phyloP scores from a whole-genome alignment of 2,329 filamentous ascomycete species.

The Pseudogymnoascus sp. region DNA sequence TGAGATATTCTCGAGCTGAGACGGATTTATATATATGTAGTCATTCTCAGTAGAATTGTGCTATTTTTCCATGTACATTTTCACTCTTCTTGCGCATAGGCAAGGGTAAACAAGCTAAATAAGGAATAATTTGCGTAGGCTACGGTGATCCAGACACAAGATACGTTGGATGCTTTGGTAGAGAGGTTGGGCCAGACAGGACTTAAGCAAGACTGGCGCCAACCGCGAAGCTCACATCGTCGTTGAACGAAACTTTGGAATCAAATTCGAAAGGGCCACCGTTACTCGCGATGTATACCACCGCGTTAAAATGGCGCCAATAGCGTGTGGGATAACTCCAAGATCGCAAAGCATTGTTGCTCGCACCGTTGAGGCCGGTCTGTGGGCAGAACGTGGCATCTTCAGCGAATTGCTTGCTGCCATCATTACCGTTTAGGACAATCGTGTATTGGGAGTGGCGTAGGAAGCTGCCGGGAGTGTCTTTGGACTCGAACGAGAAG shows the following conservation, averaged over 20 bases:
- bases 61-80: not conserved
- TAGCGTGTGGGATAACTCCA: slow-evolving; percentile 56
- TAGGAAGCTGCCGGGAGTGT: slow-evolving; percentile 51
- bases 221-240: slow-evolving; percentile 47
- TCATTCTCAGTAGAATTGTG: too few species aligned
- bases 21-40: too few species aligned
- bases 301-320: slow-evolving; percentile 46
- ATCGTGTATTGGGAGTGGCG: slow-evolving; percentile 49
- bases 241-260: slow-evolving; percentile 39
- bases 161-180: not conserved
- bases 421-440: slow-evolving; percentile 42
- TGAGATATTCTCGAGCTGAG: not conserved
- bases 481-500: slow-evolving; percentile 53
- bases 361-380: slow-evolving; percentile 43
- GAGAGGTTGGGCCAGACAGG: not conserved
- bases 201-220: slow-evolving; percentile 37
- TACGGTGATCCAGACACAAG: not conserved
- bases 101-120: too few species aligned
- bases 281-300: slow-evolving; percentile 44
- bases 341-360: slow-evolving; percentile 43
- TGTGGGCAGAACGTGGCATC: slow-evolving; percentile 58
- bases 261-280: slow-evolving; percentile 50
- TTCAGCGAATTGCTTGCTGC: slow-evolving; percentile 48
- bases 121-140: too few species aligned
- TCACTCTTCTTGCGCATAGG: not conserved